These are phyloP conservation scores for Saturnispora quitensis DNA, from an alignment of 805 yeast genomes.

Conservation along the genomic window DNA sequence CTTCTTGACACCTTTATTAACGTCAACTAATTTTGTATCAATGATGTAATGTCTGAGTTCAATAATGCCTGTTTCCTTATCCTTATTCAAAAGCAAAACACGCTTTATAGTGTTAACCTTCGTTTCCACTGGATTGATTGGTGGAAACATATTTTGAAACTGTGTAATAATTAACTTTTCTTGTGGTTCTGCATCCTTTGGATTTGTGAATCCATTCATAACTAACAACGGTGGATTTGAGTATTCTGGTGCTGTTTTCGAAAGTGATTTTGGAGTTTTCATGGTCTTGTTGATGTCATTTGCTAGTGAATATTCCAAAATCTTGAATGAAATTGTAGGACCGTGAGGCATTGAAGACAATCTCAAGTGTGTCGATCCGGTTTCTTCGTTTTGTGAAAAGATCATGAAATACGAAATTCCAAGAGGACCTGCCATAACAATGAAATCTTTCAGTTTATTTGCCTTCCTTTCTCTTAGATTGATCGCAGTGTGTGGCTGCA, in stretches of 20 bases:
- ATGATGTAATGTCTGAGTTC: slow-evolving; percentile 87
- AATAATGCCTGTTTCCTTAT: slow-evolving; percentile 58
- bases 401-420: slow-evolving; percentile 85
- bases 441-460: slow-evolving; percentile 81
- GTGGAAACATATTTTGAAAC: slow-evolving; percentile 94
- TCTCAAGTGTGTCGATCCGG: slow-evolving; percentile 76
- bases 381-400: slow-evolving; percentile 69
- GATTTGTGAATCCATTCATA: slow-evolving; percentile 79
- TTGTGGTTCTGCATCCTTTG: slow-evolving; percentile 51
- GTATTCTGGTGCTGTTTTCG: slow-evolving; percentile 54
- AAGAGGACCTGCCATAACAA: slow-evolving; percentile 98
- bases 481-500: slow-evolving; percentile 97
- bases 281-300: slow-evolving; percentile 68
- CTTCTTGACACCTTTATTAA: slow-evolving; percentile 61
- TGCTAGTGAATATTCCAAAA: slow-evolving; percentile 66
- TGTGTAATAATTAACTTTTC: slow-evolving; percentile 81
- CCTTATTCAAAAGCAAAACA: slow-evolving; percentile 75
- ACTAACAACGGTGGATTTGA: slow-evolving; percentile 82
- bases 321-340: slow-evolving; percentile 81
- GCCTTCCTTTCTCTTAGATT: slow-evolving; percentile 77
- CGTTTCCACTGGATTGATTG: slow-evolving; percentile 79
- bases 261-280: slow-evolving; percentile 70
- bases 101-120: slow-evolving; percentile 68
- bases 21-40: slow-evolving; percentile 76
- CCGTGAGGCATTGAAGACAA: slow-evolving; percentile 88